Evolutionary conservation across 768 basidiomycete genomes (phyloP), one percentile per base, ranked within the genome.

Genomic region (Clavaria fumosa): DNA sequence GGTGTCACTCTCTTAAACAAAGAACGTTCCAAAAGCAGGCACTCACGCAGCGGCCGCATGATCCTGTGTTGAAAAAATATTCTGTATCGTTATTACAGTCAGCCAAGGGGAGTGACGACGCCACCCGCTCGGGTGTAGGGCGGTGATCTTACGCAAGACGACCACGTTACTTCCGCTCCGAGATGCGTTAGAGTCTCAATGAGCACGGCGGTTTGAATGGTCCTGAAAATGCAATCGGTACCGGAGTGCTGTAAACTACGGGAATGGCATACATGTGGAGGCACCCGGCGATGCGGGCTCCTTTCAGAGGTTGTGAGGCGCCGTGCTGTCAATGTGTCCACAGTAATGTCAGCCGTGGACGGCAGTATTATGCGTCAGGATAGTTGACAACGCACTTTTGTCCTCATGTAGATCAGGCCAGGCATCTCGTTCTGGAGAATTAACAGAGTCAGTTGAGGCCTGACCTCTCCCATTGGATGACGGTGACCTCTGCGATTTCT

Each of bases 11-110:
- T 43, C 32, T 18, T 15, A 34, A 9, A 10, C 36, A 22, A 34
- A 34, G 43, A 11, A 44, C 23, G 6, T 22, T 12, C 22, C 31
- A 17, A 11, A 31, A 41, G 7, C 30, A 3, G 14, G 14, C 11
- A 70, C 79, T 53, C 57, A 86, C 82, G 86, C 95, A 47, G 95
- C 83, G 37, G 95, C 95, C 38, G 95, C 95, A 63, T 99, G 95
- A 59, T 99, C 95, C 63, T 99, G 95, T 36, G 95, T 99, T 35
- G 95, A 97, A 67, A 93, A 99, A 58, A 99, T 99, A 68, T 99
- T 95, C 86, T 89, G 44, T 7, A 26, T 5, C 28, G 7, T 27
- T n/a, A 19, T 24, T 35, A 22, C 35, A 17, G 22, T 18, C 14
- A n/a, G n/a, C n/a, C n/a, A n/a, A 19, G n/a, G 26, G 9, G 26